Conservation (phyloP, 23 red algal species). For the Gracilaria domingensis region DNA sequence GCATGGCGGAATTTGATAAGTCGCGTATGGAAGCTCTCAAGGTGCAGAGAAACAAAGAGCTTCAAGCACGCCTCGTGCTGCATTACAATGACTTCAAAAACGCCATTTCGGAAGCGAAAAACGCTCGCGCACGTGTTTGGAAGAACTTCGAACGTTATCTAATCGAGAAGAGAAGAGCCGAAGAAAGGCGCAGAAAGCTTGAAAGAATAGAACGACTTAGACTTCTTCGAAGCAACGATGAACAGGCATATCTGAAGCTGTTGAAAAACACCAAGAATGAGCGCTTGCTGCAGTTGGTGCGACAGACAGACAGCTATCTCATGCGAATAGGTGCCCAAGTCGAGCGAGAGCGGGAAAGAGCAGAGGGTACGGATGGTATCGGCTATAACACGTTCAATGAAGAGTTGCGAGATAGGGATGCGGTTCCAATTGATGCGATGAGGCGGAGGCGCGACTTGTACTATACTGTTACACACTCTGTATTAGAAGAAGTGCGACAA, state of each 20-base stretch:
- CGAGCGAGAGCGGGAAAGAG: constrained; percentile 50
- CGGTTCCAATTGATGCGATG: constrained; percentile 65
- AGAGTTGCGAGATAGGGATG: constrained; percentile 40
- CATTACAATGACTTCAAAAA: constrained; percentile 64
- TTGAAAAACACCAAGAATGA: constrained; percentile 98
- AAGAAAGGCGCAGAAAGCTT: constrained; percentile 77
- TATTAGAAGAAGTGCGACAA: constrained; percentile 86
- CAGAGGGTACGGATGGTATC: constrained; percentile 19
- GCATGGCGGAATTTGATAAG: constrained; percentile 69
- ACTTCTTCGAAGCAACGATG: constrained; percentile 91
- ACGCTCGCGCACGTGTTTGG: constrained; percentile 12
- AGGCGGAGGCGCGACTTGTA: constrained; percentile 77
- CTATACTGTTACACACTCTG: constrained; percentile 89
- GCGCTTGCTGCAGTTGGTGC: constrained; percentile 83
- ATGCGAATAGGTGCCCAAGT: constrained; percentile 89
- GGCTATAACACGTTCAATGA: constrained; percentile 48
- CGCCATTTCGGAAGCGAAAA: constrained; percentile 32
- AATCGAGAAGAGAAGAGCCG: constrained; percentile 68
- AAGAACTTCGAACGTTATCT: constrained; percentile 67
- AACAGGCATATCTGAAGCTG: constrained; percentile 91
- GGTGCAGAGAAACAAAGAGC: constrained; percentile 43
- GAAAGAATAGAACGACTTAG: constrained; percentile 82
- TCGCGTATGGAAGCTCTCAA: constrained; percentile 64
- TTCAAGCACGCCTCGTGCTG: constrained; percentile 38
- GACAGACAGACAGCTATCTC: constrained; percentile 95